Evolutionary conservation across 768 basidiomycete species (phyloP).

Genomic region (Brasilioporus rufonigricans): DNA sequence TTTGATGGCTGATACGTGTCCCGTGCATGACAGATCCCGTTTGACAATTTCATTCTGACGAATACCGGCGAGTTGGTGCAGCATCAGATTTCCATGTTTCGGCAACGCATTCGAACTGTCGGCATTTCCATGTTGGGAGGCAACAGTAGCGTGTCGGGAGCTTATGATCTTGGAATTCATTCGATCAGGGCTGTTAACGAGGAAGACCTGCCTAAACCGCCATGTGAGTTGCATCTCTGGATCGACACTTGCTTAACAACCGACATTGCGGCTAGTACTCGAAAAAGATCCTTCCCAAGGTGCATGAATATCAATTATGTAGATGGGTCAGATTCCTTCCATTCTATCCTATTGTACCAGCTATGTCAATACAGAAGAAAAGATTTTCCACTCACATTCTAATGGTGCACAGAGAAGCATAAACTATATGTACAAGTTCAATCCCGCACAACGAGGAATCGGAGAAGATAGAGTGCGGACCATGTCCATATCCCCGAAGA

Average conservation of each 20-base stretch:
- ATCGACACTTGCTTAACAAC: neutral
- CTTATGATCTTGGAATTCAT: constrained; percentile 81
- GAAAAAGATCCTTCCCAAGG: constrained; percentile 29
- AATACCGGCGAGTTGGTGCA: constrained; percentile 70
- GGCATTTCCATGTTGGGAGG: constrained; percentile 89
- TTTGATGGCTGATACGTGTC: constrained; percentile 1
- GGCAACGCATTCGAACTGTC: constrained; percentile 71
- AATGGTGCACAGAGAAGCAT: constrained; percentile 10
- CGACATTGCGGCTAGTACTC: constrained; percentile 7
- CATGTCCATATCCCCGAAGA: constrained; percentile 13
- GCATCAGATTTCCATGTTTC: constrained; percentile 72
- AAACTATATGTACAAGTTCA: constrained; percentile 28
- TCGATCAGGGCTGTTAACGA: constrained; percentile 80
- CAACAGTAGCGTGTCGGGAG: constrained; percentile 69
- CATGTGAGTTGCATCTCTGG: constrained; percentile 23
- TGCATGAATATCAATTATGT: constrained; percentile 12
- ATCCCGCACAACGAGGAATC: constrained; percentile 6
- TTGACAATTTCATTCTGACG: constrained; percentile 70
- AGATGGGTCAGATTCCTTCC: neutral
- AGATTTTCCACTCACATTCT: neutral
- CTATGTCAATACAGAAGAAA: constrained; percentile 5
- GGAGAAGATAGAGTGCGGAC: neutral
- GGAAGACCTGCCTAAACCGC: constrained; percentile 47
- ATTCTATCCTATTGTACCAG: neutral
- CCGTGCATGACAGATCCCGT: constrained; percentile 65